Percentiles rank a stretch among this genome's conserved stretches.
These are phyloP conservation scores for Antarctomyces pellizariae DNA, from an alignment of 495 filamentous ascomycete genomes.

Conservation along the genomic window DNA sequence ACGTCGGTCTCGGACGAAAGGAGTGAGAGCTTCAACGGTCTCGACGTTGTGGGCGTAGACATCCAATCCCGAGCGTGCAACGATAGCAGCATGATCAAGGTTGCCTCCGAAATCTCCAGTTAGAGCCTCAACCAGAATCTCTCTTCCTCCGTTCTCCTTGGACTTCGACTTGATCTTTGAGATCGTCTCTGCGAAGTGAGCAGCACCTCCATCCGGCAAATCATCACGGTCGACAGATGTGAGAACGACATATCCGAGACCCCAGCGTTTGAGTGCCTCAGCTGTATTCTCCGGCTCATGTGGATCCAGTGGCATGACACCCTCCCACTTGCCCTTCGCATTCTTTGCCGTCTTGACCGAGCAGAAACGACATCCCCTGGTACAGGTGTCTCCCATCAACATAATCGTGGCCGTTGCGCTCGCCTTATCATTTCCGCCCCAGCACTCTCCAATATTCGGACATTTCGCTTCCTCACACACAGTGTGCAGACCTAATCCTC, in stretches of 20 bases:
- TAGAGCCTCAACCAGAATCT: conserved; percentile 80
- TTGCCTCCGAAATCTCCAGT: conserved; percentile 79
- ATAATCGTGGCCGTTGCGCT: conserved; percentile 95
- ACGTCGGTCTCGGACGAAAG: conserved; percentile 69
- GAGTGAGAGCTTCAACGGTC: conserved; percentile 78
- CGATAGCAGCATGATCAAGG: conserved; percentile 54
- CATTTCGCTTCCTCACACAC: conserved; percentile 96
- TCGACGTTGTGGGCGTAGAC: conserved; percentile 96
- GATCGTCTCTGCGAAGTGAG: conserved; percentile 87
- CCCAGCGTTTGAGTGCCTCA: conserved; percentile 81
- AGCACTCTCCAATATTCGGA: conserved; percentile 94
- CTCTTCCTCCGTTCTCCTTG: conserved; percentile 12
- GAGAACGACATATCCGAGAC: conserved; percentile 83
- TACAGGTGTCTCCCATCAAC: conserved; percentile 98
- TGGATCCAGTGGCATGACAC: conserved; percentile 78
- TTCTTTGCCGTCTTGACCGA: conserved; percentile 68
- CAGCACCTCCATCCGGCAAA: conserved; percentile 64
- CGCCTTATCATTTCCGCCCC: conserved; percentile 73
- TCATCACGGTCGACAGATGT: conserved; percentile 90
- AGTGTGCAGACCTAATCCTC: conserved; percentile 75
- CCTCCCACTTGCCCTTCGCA: too few relatives aligned
- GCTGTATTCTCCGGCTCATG: conserved; percentile 95
- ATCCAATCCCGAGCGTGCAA: conserved; percentile 73
- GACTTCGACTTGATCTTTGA: conserved; percentile 80
- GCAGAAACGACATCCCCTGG: conserved; percentile 90